Evolutionary conservation across 1,139 yeast species (phyloP).

Genomic region (Suhomyces wounanorum): DNA sequence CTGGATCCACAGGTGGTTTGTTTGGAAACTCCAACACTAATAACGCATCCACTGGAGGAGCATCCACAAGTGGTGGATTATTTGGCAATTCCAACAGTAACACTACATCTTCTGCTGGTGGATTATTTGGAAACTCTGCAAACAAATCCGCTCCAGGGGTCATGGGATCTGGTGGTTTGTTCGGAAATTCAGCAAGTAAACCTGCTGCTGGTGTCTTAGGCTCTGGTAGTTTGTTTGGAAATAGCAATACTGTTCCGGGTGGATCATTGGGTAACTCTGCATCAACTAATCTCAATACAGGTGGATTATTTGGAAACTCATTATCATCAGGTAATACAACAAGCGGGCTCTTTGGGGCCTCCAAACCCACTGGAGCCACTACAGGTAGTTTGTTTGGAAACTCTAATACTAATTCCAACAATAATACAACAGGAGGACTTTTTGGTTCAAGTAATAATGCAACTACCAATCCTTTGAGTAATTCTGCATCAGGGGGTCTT

Average conservation of each 20-base stretch:
- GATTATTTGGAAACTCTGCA: neutral
- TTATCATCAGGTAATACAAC: conserved; percentile 10
- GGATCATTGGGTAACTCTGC: conserved; percentile 11
- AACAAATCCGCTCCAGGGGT: conserved; percentile 7
- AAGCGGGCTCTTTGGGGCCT: conserved; percentile 15
- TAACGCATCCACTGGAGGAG: conserved; percentile 15
- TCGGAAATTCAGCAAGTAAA: neutral
- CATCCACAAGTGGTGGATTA: neutral
- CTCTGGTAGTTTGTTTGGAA: conserved; percentile 21
- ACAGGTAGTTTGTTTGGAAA: conserved; percentile 14
- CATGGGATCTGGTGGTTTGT: conserved; percentile 3
- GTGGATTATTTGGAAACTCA: neutral
- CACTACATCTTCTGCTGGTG: neutral
- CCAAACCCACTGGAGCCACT: conserved; percentile 6
- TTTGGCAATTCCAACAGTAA: neutral
- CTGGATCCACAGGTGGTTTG: conserved; percentile 15
- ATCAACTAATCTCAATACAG: neutral
- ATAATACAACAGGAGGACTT: neutral
- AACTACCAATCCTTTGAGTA: too few species aligned
- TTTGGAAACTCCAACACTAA: conserved; percentile 18
- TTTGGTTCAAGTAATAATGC: too few species aligned
- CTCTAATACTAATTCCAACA: conserved; percentile 7
- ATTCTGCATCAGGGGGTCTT: too few species aligned
- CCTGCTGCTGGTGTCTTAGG: conserved; percentile 5
- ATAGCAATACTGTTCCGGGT: conserved; percentile 1